These are phyloP conservation scores for Eleusine coracana DNA, from an alignment of 176 grass and related monocot species.

Conservation along the genomic window DNA sequence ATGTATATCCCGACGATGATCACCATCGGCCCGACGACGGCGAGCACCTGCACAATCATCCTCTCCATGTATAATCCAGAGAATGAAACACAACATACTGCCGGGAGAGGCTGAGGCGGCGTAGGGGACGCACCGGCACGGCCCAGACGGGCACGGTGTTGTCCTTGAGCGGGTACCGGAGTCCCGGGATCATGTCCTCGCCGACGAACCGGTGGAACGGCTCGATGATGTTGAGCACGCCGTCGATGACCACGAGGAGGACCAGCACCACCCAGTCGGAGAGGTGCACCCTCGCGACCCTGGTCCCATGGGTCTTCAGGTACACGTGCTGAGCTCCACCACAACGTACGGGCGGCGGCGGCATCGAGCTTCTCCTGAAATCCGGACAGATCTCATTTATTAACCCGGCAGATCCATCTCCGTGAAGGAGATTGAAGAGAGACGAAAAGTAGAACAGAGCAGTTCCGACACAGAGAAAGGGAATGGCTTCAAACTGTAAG, in stretches of 20 bases:
- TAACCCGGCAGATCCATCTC: background rate
- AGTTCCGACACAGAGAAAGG: background rate
- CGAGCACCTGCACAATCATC: background rate
- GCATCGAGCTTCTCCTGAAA: background rate
- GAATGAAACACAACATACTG: too few species aligned
- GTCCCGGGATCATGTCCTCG: slow-evolving; percentile 46
- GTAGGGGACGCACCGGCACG: background rate
- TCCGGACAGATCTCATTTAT: background rate
- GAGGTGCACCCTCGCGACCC: slow-evolving; percentile 35
- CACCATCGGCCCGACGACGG: background rate
- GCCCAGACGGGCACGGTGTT: slow-evolving; percentile 64
- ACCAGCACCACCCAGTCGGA: slow-evolving; percentile 50
- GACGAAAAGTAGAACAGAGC: background rate
- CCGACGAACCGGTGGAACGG: slow-evolving; percentile 65
- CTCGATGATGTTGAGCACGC: slow-evolving; percentile 48
- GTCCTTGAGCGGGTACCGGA: slow-evolving; percentile 55
- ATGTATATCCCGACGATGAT: slow-evolving; percentile 26
- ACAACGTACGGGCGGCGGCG: background rate
- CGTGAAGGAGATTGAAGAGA: background rate
- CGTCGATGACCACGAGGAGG: slow-evolving; percentile 39
- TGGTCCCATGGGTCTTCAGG: slow-evolving; percentile 9
- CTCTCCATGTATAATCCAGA: too few species aligned
- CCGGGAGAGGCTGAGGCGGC: too few species aligned
- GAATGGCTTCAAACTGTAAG: too few species aligned
- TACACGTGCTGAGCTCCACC: background rate